A percentile compares a stretch with the other conserved stretches of the same genome.
Conservation (phyloP, 169 alveolate genomes). For the Eimeria acervulina region DNA sequence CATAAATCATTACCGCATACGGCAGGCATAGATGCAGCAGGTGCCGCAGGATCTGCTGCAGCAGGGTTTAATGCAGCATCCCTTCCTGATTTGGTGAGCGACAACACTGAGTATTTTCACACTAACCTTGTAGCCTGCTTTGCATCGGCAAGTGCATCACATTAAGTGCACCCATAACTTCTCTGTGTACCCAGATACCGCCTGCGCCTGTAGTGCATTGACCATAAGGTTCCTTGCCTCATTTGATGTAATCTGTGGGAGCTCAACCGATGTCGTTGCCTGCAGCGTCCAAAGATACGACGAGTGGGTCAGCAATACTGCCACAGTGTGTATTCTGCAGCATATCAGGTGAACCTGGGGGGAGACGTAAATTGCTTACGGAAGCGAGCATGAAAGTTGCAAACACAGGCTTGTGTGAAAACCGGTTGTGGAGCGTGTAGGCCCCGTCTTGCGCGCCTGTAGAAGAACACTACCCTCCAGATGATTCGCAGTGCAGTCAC, state of each 20-base stretch:
- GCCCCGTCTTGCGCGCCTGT: neutral
- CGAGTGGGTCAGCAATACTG: conserved; percentile 12
- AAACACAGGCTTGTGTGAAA: neutral
- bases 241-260: neutral
- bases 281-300: neutral
- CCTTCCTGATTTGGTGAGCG: neutral
- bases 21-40: conserved; percentile 34
- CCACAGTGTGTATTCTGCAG: neutral
- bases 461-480: neutral
- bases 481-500: neutral
- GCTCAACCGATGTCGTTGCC: neutral
- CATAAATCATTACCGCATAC: neutral
- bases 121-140: neutral
- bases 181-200: neutral
- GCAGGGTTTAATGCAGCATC: neutral
- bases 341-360: neutral
- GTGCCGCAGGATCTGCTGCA: conserved; percentile 44
- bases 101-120: neutral
- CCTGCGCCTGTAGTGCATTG: neutral
- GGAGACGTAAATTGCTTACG: neutral
- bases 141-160: neutral
- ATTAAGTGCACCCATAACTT: neutral
- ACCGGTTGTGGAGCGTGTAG: neutral
- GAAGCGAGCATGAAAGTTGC: neutral
- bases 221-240: neutral